Evolutionary conservation across 371 early-diverging fungal species (phyloP).

Genomic region (Mucor indicus): DNA sequence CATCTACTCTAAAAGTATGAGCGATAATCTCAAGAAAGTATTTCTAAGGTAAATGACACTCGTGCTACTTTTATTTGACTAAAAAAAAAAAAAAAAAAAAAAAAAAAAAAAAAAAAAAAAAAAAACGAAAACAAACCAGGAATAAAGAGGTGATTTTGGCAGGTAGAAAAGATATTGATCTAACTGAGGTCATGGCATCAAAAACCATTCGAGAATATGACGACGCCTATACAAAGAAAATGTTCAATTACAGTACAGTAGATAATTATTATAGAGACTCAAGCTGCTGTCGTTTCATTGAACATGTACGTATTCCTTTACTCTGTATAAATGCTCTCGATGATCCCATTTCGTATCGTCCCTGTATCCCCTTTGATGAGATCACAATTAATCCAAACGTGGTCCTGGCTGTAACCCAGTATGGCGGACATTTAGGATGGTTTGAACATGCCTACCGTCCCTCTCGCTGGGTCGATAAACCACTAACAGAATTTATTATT

Average conservation of each 20-base stretch:
- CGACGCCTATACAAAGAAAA: constrained; percentile 64
- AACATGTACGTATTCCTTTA: constrained; percentile 72
- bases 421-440: constrained; percentile 97
- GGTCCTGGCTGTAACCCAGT: constrained; percentile 75
- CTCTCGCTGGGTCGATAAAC: constrained; percentile 63
- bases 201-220: constrained; percentile 77
- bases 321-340: constrained; percentile 87
- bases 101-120: too few species aligned
- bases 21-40: constrained; percentile 60
- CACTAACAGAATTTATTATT: constrained; percentile 65
- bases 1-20: constrained; percentile 70
- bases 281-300: constrained; percentile 70
- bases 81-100: too few species aligned
- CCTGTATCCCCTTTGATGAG: constrained; percentile 77
- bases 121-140: too few species aligned
- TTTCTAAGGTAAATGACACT: constrained; percentile 46
- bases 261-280: constrained; percentile 84
- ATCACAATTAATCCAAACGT: constrained; percentile 76
- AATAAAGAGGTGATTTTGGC: constrained; percentile 60
- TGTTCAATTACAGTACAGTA: constrained; percentile 75
- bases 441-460: constrained; percentile 61
- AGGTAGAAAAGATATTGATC: constrained; percentile 47
- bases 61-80: too few species aligned
- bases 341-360: constrained; percentile 83
- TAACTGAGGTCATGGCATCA: constrained; percentile 52